Base-by-base conservation (phyloP, 2,329 filamentous ascomycete species). In the Pseudofabraea citricarpa region DNA sequence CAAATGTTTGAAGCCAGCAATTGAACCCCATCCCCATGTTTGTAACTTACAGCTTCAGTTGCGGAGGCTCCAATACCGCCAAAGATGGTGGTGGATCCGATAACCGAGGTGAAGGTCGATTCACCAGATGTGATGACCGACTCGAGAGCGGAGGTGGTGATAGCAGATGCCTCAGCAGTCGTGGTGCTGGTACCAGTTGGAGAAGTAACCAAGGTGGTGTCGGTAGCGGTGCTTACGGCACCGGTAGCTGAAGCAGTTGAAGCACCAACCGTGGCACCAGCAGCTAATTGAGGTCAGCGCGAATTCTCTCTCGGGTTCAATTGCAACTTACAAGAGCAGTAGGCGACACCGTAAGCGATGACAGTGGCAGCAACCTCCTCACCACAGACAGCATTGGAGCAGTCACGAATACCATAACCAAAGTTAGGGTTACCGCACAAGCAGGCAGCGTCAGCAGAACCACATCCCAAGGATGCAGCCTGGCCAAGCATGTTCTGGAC, bases 341-440 rank as follows among this genome's bases (percentile, higher is more conserved):
- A 60, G 31, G 13, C 37, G 10, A 23, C 27, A 31, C 56, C 61
- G 47, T 56, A 63, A 29, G 54, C 46, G 31, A 60, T 56, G 22
- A 56, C 65, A 53, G 49, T 40, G 10, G 44, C 38, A 6, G 50
- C 58, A 21, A 48, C 54, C 7, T 47, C 52, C 7, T 48, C n/a
- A 40, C 57, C 58, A 51, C 70, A 72, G 24, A 65, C 65, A 52
- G 66, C 59, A 44, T 56, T 64, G 44, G 67, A 60, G 60, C 70
- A 74, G 54, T 74, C 70, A 46, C 69, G 68, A 39, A 74, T 58
- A 47, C 70, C 71, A 44, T 66, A 70, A 45, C 60, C 62, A 50
- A 71, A 74, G 61, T 70, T 56, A 26, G 46, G 47, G 43, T 69
- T 61, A n/a, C 47, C 52, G 63, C 71, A 74, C 46, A 70, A 64